Evolutionary conservation across 257 asterid genomes (phyloP).

Genomic region (Plectranthus barbatus): DNA sequence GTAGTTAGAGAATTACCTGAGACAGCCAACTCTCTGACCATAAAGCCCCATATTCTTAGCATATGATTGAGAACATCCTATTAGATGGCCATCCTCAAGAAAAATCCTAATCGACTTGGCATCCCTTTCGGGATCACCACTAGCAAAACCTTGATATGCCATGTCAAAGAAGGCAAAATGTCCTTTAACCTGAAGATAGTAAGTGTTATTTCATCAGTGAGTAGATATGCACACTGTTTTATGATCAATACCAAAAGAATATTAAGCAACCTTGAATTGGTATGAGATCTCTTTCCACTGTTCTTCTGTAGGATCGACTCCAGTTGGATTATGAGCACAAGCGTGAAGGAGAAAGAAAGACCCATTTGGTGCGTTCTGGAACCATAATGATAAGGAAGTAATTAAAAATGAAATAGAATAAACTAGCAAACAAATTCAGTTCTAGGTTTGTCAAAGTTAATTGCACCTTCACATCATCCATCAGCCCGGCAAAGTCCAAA

Average conservation of each 20-base stretch:
- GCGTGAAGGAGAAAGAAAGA: slow-evolving; percentile 97
- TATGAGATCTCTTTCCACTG: slow-evolving; percentile 94
- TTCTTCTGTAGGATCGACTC: slow-evolving; percentile 96
- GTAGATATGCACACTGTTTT: background rate
- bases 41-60: slow-evolving; percentile 99
- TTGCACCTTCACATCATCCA: slow-evolving; percentile 81
- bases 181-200: slow-evolving; percentile 60
- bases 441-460: background rate
- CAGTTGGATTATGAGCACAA: slow-evolving; percentile 99
- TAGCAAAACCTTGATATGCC: slow-evolving; percentile 99
- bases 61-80: slow-evolving; percentile 95
- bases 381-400: background rate
- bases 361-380: slow-evolving; percentile 85
- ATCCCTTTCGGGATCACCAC: slow-evolving; percentile 96
- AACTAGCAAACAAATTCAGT: background rate
- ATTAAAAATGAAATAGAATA: background rate
- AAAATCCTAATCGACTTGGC: slow-evolving; percentile 86
- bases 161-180: slow-evolving; percentile 93
- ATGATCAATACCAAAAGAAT: background rate
- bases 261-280: slow-evolving; percentile 60
- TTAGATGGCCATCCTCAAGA: slow-evolving; percentile 87
- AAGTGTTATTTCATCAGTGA: background rate
- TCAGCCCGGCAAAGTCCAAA: slow-evolving; percentile 69
- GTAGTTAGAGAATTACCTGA: slow-evolving; percentile 43
- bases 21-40: slow-evolving; percentile 97